Evolutionary conservation across 441 rosid species (phyloP), one percentile per base, ranked within the genome.

Genomic region (Geranium incanum): DNA sequence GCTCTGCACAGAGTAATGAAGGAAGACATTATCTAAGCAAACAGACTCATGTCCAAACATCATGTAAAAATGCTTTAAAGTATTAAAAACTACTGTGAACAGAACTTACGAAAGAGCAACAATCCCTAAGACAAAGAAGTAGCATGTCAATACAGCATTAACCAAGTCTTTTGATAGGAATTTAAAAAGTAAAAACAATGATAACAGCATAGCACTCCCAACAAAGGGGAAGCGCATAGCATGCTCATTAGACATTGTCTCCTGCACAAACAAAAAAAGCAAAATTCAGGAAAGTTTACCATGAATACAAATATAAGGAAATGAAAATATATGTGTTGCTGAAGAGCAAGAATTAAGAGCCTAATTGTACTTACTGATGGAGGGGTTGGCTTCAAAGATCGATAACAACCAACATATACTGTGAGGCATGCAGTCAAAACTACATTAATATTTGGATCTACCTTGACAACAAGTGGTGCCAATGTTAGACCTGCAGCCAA

Each of bases 151-250:
- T 52, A 90, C 99, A 75, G 98, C 89, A 77, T 94, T 94, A 75
- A 95, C 97, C 89, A 95, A 76, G 78, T 95, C 97, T 82, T 95
- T 95, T 0, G 99, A 90, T 72, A 95, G 86, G 83, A 95, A 95
- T 84, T 92, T 95, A 88, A 95, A 92, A 74, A 95, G 88, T 71
- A 95, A 83, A 86, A 95, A 92, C 73, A 95, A 84, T 2, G 99
- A 95, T 50, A 95, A 70, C 82, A 95, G 81, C 97, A 95, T 86
- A 18, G 99, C 97, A 83, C 99, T 95, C 73, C 99, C 99, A 66
- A 95, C 90, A 76, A 95, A 87, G 0, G 99, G 99, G 77, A 95
- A 92, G 73, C 98, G 97, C 97, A 95, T 95, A 7, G 99, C 99
- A 80, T 95, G 99, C 60, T 95, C 97, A 28, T 88, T 90, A 9